phyloP scores from a whole-genome alignment of 1,284 basidiomycete species.

The Anthracocystis walkeri region DNA sequence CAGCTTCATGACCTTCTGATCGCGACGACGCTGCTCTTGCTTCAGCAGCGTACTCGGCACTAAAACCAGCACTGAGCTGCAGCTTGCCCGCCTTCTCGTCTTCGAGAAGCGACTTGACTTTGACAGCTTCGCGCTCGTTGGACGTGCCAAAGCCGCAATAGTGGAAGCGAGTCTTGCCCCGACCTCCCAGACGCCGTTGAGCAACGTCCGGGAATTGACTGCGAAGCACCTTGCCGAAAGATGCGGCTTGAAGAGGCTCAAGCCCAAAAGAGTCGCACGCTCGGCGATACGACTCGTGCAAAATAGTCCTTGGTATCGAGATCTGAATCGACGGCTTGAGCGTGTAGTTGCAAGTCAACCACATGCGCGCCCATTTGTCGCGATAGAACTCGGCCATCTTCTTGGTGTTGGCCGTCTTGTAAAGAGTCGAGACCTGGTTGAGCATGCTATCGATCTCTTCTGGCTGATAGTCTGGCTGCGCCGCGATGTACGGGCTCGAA shows the following conservation, averaged over 20 bases:
- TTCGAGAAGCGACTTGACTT: conserved; percentile 52
- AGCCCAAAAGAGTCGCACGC: conserved; percentile 47
- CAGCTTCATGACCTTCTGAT: conserved; percentile 33
- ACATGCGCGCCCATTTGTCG: conserved; percentile 56
- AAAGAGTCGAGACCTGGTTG: conserved; percentile 43
- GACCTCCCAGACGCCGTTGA: conserved; percentile 45
- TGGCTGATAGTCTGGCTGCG: conserved; percentile 35
- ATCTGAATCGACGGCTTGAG: conserved; percentile 56
- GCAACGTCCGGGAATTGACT: conserved; percentile 52
- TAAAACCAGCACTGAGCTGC: conserved; percentile 51
- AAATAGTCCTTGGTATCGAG: conserved; percentile 50
- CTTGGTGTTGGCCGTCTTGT: conserved; percentile 54
- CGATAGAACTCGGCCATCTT: conserved; percentile 57
- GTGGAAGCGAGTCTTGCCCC: conserved; percentile 56
- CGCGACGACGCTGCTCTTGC: conserved; percentile 24
- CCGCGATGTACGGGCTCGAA: conserved; percentile 17
- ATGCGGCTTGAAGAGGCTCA: conserved; percentile 51
- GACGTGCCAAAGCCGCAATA: conserved; percentile 55
- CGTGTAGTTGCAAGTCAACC: conserved; percentile 54
- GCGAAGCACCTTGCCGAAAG: conserved; percentile 54
- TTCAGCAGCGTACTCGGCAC: conserved; percentile 39
- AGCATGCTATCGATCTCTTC: conserved; percentile 51
- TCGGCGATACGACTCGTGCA: conserved; percentile 55
- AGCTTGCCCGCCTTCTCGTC: conserved; percentile 50
- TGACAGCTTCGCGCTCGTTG: conserved; percentile 51